Evolutionary conservation across 257 asterid species (phyloP).

Genomic region (Plantago elongata): DNA sequence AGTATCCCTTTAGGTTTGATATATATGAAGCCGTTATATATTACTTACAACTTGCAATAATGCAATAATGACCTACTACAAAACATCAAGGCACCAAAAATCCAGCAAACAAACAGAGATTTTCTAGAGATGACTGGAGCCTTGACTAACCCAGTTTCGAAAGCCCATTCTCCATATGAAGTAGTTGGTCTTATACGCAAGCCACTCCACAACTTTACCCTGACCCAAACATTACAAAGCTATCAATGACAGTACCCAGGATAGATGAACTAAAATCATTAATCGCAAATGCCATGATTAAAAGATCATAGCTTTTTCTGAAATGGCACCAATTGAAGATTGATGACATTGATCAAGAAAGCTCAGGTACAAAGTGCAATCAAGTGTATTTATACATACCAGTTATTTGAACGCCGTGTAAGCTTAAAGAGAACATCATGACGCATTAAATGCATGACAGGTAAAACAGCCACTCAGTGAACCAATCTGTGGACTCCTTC

Average conservation of each 20-base stretch:
- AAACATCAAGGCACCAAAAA: constrained; percentile 12
- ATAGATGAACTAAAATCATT: no score
- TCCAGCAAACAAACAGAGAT: constrained; percentile 11
- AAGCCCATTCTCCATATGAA: constrained; percentile 3
- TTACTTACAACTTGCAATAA: constrained; percentile 32
- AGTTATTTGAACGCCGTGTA: no score
- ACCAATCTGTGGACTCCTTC: constrained; percentile 53
- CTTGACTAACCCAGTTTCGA: background rate
- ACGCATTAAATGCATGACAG: constrained; percentile 64
- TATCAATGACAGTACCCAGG: no score
- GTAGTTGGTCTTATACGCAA: background rate
- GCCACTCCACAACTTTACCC: background rate
- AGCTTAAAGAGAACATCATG: background rate
- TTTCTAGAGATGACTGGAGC: background rate
- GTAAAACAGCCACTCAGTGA: constrained; percentile 91
- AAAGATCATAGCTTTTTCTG: no score
- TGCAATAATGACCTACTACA: constrained; percentile 19
- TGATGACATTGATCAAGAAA: no score
- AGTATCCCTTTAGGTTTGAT: constrained; percentile 8
- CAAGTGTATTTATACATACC: no score
- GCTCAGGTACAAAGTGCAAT: no score
- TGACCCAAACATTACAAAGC: background rate
- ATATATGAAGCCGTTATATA: constrained; percentile 14
- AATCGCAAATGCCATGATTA: no score
- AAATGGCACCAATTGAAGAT: no score